These are phyloP conservation scores for Metarhizium album DNA, from an alignment of 2,329 filamentous ascomycete genomes.

Conservation along the genomic window DNA sequence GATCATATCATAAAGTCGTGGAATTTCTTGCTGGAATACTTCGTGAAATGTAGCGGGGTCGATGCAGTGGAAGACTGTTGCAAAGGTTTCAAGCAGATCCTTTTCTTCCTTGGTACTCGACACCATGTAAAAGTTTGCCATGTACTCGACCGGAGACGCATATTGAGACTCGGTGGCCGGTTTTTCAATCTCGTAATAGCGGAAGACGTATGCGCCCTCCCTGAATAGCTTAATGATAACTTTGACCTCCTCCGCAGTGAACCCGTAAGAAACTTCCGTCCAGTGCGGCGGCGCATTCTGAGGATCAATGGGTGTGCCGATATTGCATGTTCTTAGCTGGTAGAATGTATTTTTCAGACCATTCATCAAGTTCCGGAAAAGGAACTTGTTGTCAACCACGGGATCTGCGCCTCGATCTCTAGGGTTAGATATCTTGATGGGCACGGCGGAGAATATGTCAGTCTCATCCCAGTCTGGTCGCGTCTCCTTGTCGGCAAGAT, in stretches of 20 bases:
- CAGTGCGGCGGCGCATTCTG: slow-evolving; percentile 78
- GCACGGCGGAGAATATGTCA: slow-evolving; percentile 92
- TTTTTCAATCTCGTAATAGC: slow-evolving; percentile 91
- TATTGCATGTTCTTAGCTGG: slow-evolving; percentile 84
- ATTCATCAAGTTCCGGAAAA: slow-evolving; percentile 94
- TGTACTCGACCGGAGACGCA: slow-evolving; percentile 77
- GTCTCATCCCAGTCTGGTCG: slow-evolving; percentile 95
- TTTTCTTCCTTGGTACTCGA: slow-evolving; percentile 95
- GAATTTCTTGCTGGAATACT: slow-evolving; percentile 95
- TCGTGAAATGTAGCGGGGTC: slow-evolving; percentile 98
- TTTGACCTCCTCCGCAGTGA: slow-evolving; percentile 92
- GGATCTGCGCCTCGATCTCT: slow-evolving; percentile 83
- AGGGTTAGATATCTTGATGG: slow-evolving; percentile 89
- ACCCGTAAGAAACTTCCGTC: slow-evolving; percentile 92
- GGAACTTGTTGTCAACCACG: slow-evolving; percentile 91
- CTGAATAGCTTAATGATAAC: slow-evolving; percentile 96
- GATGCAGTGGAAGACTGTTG: slow-evolving; percentile 96
- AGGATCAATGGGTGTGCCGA: slow-evolving; percentile 58
- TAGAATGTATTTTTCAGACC: slow-evolving; percentile 96
- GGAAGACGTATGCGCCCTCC: slow-evolving; percentile 90
- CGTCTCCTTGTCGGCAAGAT: slow-evolving; percentile 69
- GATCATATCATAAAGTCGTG: slow-evolving; percentile 92
- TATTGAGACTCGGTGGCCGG: slow-evolving; percentile 60
- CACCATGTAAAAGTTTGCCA: slow-evolving; percentile 90
- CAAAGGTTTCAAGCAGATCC: slow-evolving; percentile 92